Conservation (phyloP, 139 green algal species). For the Micractinium sp. region DNA sequence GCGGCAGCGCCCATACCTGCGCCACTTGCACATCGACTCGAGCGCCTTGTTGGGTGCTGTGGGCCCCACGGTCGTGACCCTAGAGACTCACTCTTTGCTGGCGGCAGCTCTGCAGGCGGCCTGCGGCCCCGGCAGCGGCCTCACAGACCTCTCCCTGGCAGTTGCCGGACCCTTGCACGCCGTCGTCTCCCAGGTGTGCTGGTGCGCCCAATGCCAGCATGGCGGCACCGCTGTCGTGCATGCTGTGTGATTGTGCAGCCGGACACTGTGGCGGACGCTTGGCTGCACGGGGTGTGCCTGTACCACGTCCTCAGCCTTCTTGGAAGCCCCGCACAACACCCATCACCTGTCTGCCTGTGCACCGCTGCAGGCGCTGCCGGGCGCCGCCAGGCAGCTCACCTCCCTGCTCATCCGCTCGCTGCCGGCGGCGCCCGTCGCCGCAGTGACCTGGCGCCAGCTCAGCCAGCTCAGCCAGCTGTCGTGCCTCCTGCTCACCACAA, state of each 20-base stretch:
- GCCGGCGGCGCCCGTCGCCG: not conserved
- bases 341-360: no score
- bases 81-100: not conserved
- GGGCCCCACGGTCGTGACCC: no score
- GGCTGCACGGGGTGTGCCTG: not conserved
- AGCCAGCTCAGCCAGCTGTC: not conserved
- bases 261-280: not conserved
- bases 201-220: not conserved
- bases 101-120: not conserved
- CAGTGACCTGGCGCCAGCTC: not conserved
- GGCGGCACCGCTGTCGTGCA: not conserved
- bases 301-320: no score
- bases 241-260: not conserved
- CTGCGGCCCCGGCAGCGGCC: not conserved
- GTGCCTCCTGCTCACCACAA: not conserved
- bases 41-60: not conserved
- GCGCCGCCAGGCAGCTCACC: slow-evolving; percentile 3
- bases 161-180: not conserved
- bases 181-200: not conserved
- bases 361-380: not conserved
- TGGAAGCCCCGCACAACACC: no score
- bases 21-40: not conserved
- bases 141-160: not conserved
- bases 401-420: not conserved
- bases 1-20: not conserved